A percentile compares a stretch with the other conserved stretches of the same genome.
Conservation (phyloP, 2,329 filamentous ascomycete genomes). For the Ascochyta pisi region DNA sequence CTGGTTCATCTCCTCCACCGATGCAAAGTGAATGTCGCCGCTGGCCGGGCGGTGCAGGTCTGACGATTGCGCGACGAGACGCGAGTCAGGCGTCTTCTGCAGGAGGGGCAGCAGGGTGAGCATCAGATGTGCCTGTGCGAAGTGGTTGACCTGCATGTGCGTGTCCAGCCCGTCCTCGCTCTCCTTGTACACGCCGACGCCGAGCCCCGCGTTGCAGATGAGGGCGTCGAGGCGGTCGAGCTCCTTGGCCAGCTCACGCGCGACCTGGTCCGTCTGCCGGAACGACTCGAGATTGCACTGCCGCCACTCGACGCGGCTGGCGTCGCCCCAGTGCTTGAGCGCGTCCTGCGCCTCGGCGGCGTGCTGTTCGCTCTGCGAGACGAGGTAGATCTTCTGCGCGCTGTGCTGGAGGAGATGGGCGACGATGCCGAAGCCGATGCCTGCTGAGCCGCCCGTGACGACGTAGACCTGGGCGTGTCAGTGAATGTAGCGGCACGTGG, state of each 20-base stretch:
- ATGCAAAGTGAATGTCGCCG: constrained; percentile 50
- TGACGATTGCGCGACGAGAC: constrained; percentile 59
- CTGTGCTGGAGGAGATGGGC: constrained; percentile 62
- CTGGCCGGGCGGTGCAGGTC: constrained; percentile 56
- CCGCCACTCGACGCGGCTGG: constrained; percentile 53
- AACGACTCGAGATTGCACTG: constrained; percentile 58
- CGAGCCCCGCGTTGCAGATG: constrained; percentile 59
- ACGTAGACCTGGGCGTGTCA: constrained; percentile 49
- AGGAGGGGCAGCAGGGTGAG: constrained; percentile 56
- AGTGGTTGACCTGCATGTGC: constrained; percentile 60
- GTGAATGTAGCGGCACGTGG: background rate
- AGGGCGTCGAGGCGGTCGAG: constrained; percentile 56
- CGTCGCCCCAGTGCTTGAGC: constrained; percentile 54
- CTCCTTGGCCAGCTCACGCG: constrained; percentile 51
- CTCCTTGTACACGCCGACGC: constrained; percentile 58
- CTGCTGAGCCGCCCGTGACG: constrained; percentile 58
- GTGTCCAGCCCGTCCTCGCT: constrained; percentile 59
- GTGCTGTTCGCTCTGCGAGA: constrained; percentile 59
- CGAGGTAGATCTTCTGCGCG: constrained; percentile 55
- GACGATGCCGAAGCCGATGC: constrained; percentile 60
- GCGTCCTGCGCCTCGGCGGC: constrained; percentile 54
- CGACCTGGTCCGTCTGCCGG: constrained; percentile 55
- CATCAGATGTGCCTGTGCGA: constrained; percentile 59
- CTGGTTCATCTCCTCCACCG: constrained; percentile 57
- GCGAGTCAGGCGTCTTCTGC: constrained; percentile 53